Conservation (phyloP, 345 rosid genomes). For the Populus alba region DNA sequence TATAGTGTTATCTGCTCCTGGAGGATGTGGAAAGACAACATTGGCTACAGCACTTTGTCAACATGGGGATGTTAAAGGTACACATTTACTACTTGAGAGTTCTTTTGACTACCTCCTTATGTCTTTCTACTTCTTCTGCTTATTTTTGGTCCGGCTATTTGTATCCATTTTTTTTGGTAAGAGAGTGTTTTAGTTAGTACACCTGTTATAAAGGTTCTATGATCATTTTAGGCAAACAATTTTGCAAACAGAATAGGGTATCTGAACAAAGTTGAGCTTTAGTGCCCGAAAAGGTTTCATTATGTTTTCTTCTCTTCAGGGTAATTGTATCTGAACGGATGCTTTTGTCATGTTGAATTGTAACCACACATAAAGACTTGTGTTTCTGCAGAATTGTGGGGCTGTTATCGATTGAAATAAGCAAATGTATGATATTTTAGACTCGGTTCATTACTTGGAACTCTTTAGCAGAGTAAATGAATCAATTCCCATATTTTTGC, state of each 20-base stretch:
- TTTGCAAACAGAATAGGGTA: too few relatives aligned
- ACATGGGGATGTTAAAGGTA: slow-evolving; percentile 15
- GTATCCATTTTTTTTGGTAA: neutral
- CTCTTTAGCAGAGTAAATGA: neutral
- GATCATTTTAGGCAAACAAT: too few relatives aligned
- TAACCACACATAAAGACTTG: neutral
- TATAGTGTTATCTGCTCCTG: slow-evolving; percentile 26
- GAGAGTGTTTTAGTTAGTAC: neutral
- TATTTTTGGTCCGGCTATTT: neutral
- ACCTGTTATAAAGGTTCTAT: too few relatives aligned
- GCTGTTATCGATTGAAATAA: too few relatives aligned
- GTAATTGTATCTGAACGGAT: too few relatives aligned
- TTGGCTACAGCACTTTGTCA: slow-evolving; percentile 26
- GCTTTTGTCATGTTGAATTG: neutral
- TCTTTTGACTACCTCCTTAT: neutral
- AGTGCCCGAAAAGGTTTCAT: too few relatives aligned
- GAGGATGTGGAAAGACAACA: slow-evolving; percentile 34
- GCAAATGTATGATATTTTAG: neutral
- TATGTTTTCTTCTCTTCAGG: too few relatives aligned
- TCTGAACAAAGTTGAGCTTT: too few relatives aligned
- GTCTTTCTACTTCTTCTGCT: neutral
- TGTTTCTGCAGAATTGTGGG: too few relatives aligned
- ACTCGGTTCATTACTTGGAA: neutral
- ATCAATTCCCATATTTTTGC: neutral
- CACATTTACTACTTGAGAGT: neutral